These are phyloP conservation scores for Kodamaea arcana DNA, from an alignment of 1,139 yeast genomes.

Conservation along the genomic window DNA sequence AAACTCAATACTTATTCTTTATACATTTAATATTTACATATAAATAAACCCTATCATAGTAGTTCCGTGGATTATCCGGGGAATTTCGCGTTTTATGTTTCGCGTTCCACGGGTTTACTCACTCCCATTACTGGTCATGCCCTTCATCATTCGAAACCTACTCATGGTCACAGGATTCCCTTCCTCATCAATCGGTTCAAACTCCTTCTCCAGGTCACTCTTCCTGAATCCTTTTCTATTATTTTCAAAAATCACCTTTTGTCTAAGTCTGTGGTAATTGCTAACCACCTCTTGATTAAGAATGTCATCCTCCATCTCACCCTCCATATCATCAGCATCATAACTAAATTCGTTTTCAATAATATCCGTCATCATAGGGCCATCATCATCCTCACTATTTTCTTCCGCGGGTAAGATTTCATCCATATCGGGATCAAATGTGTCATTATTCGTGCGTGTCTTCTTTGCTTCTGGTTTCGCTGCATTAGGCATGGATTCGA, in stretches of 20 bases:
- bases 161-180: conserved; percentile 61
- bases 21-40: too few relatives aligned
- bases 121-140: not conserved
- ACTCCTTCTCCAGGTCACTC: conserved; percentile 48
- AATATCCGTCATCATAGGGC: conserved; percentile 35
- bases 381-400: conserved; percentile 23
- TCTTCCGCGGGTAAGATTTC: conserved; percentile 20
- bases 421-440: conserved; percentile 16
- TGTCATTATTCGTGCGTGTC: conserved; percentile 10
- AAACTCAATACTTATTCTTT: too few relatives aligned
- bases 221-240: conserved; percentile 46
- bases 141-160: conserved; percentile 55
- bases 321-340: conserved; percentile 18
- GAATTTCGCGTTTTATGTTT: too few relatives aligned
- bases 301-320: conserved; percentile 24
- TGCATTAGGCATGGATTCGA: conserved; percentile 30
- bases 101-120: too few relatives aligned
- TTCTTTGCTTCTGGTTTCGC: conserved; percentile 1
- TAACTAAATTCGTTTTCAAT: conserved; percentile 33
- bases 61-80: too few relatives aligned
- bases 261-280: conserved; percentile 58
- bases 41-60: too few relatives aligned
- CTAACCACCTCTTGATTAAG: conserved; percentile 44
- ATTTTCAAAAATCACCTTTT: conserved; percentile 40
- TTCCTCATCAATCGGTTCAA: conserved; percentile 68